phyloP scores from a whole-genome alignment of 805 yeast genomes.

The Ogataea degrootiae region DNA sequence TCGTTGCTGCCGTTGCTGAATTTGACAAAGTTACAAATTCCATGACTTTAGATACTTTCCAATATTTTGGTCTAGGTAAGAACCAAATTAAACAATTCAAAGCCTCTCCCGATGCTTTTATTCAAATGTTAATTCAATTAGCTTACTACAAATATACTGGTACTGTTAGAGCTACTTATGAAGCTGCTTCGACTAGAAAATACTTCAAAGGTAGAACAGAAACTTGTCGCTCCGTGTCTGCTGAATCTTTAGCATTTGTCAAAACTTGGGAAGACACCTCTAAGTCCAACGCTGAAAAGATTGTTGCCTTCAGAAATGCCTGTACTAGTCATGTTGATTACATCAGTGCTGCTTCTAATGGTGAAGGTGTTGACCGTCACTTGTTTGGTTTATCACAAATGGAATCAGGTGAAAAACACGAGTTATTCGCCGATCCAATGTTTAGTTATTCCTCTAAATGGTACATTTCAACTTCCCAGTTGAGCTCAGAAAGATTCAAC shows the following conservation, averaged over 20 bases:
- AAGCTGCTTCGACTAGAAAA: constrained; percentile 90
- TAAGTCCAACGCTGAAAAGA: constrained; percentile 50
- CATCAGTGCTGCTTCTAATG: constrained; percentile 73
- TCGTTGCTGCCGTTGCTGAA: constrained; percentile 49
- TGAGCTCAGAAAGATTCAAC: constrained; percentile 78
- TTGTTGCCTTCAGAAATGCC: constrained; percentile 67
- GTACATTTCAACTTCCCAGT: constrained; percentile 86
- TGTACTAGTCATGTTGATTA: constrained; percentile 68
- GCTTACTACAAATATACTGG: constrained; percentile 85
- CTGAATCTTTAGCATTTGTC: constrained; percentile 66
- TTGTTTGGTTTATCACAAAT: constrained; percentile 80
- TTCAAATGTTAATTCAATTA: constrained; percentile 86
- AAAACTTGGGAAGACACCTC: constrained; percentile 61
- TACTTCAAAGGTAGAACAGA: constrained; percentile 91
- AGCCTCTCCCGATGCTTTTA: constrained; percentile 88
- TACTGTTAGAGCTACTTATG: constrained; percentile 83
- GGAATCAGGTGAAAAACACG: constrained; percentile 55
- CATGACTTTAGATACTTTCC: constrained; percentile 76
- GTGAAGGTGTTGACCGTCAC: constrained; percentile 91
- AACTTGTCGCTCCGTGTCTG: constrained; percentile 80
- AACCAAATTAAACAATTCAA: constrained; percentile 77
- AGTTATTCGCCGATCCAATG: constrained; percentile 69
- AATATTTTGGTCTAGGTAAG: constrained; percentile 83
- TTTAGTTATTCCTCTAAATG: constrained; percentile 75
- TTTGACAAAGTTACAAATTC: constrained; percentile 51